Evolutionary conservation across 2,329 filamentous ascomycete species (phyloP).

Genomic region (Neofusicoccum cordaticola): DNA sequence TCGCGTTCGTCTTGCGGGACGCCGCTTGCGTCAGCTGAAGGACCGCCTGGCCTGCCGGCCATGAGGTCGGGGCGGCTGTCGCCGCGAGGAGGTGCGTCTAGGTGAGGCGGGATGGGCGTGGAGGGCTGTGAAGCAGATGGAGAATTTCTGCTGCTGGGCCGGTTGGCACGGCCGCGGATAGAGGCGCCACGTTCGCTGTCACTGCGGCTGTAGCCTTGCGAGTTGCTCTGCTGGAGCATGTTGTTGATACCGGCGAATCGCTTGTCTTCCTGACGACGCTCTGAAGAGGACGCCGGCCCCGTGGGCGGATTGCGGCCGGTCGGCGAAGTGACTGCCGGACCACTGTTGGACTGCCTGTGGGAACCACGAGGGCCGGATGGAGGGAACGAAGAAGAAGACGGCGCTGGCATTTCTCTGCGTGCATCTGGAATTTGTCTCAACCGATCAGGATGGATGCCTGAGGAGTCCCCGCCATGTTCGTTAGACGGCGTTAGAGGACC

Average conservation of each 20-base stretch:
- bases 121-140: slow-evolving; percentile 24
- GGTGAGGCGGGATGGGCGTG: slow-evolving; percentile 24
- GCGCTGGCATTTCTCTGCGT: slow-evolving; percentile 29
- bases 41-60: not conserved
- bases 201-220: slow-evolving; percentile 15
- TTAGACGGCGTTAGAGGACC: slow-evolving; percentile 25
- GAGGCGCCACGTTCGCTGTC: slow-evolving; percentile 23
- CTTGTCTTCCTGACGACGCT: slow-evolving; percentile 17
- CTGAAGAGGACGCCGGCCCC: slow-evolving; percentile 27
- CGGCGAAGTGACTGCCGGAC: slow-evolving; percentile 20
- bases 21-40: not conserved
- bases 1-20: not conserved
- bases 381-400: slow-evolving; percentile 4
- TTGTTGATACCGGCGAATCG: slow-evolving; percentile 16
- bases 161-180: slow-evolving; percentile 28
- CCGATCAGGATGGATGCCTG: slow-evolving; percentile 55
- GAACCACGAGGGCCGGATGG: slow-evolving; percentile 34
- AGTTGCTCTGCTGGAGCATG: slow-evolving; percentile 12
- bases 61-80: slow-evolving; percentile 8
- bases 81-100: slow-evolving; percentile 24
- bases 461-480: slow-evolving; percentile 29
- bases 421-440: slow-evolving; percentile 42
- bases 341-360: not conserved
- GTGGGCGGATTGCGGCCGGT: slow-evolving; percentile 33
- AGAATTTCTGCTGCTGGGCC: slow-evolving; percentile 18